These are phyloP conservation scores for Batrachochytrium dendrobatidis DNA, from an alignment of 371 early-diverging fungal genomes.

Conservation along the genomic window DNA sequence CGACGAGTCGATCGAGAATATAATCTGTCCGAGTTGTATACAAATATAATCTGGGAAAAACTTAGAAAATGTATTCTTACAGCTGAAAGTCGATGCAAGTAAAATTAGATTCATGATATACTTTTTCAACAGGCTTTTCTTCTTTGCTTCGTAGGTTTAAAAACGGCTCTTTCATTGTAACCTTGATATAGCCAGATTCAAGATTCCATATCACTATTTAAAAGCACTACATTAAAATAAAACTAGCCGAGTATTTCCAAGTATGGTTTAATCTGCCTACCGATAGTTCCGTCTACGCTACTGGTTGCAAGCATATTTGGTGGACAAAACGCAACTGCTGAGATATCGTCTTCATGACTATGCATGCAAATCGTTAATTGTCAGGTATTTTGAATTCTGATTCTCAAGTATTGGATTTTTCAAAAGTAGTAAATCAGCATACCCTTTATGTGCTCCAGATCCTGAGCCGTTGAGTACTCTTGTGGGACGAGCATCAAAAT, in stretches of 20 bases:
- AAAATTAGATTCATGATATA: conserved; percentile 4
- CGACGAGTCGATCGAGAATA: conserved; percentile 18
- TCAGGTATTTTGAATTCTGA: not conserved
- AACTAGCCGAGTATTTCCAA: no score
- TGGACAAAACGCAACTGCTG: conserved; percentile 40
- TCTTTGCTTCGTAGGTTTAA: conserved; percentile 43
- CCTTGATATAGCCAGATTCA: conserved; percentile 42
- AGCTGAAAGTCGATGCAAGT: not conserved
- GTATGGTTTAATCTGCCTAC: not conserved
- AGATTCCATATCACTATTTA: conserved; percentile 42
- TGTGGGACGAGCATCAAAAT: conserved; percentile 38
- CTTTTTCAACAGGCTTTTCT: conserved; percentile 47
- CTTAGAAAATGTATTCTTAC: not conserved
- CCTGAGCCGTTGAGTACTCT: conserved; percentile 37
- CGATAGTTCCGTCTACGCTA: conserved; percentile 40
- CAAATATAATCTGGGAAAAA: conserved; percentile 29
- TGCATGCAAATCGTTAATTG: not conserved
- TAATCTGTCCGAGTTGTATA: conserved; percentile 23
- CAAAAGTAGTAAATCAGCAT: not conserved
- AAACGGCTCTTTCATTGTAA: conserved; percentile 38
- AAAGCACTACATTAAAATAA: not conserved
- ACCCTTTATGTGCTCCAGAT: conserved; percentile 37
- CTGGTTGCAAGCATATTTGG: conserved; percentile 41
- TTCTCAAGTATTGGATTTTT: not conserved
- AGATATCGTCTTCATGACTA: conserved; percentile 48